Conservation (phyloP, 495 filamentous ascomycete species). For the Aspergillus sclerotiicarbonarius region DNA sequence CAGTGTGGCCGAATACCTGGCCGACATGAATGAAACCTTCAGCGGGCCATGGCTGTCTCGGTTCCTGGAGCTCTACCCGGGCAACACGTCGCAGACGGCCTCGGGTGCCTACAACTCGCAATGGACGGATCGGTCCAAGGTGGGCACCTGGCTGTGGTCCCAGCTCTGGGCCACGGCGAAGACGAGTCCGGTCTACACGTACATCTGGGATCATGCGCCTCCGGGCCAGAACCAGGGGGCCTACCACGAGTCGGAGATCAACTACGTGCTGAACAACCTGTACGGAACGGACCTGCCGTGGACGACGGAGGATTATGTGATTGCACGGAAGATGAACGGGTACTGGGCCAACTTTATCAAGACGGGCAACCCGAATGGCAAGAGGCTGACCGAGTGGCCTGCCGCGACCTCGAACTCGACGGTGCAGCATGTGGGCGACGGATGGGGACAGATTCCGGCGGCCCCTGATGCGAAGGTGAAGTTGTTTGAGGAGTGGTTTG, state of each 20-base stretch:
- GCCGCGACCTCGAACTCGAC: not conserved
- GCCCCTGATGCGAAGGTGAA: not conserved
- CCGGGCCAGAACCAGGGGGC: slow-evolving; percentile 18
- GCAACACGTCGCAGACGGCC: not conserved
- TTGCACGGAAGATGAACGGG: slow-evolving; percentile 14
- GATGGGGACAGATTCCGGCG: not conserved
- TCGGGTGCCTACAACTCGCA: slow-evolving; percentile 11
- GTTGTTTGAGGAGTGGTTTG: slow-evolving; percentile 1
- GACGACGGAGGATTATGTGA: slow-evolving; percentile 15
- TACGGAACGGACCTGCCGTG: slow-evolving; percentile 18
- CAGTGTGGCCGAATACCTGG: slow-evolving; percentile 1
- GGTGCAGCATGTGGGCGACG: not conserved
- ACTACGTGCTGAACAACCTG: slow-evolving; percentile 22
- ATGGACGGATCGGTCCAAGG: slow-evolving; percentile 12
- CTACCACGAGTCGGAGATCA: slow-evolving; percentile 21
- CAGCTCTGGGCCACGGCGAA: not conserved
- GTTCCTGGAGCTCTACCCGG: slow-evolving; percentile 11
- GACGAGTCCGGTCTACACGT: slow-evolving; percentile 7
- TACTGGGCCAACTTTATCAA: slow-evolving; percentile 27
- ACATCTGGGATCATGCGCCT: slow-evolving; percentile 16
- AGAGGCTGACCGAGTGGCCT: slow-evolving; percentile 4
- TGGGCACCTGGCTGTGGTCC: slow-evolving; percentile 14
- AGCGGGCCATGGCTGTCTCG: not conserved
- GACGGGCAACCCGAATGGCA: slow-evolving; percentile 13
- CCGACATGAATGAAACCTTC: slow-evolving; percentile 5